phyloP scores from a whole-genome alignment of 2,329 filamentous ascomycete genomes.

The Didymella lethalis region DNA sequence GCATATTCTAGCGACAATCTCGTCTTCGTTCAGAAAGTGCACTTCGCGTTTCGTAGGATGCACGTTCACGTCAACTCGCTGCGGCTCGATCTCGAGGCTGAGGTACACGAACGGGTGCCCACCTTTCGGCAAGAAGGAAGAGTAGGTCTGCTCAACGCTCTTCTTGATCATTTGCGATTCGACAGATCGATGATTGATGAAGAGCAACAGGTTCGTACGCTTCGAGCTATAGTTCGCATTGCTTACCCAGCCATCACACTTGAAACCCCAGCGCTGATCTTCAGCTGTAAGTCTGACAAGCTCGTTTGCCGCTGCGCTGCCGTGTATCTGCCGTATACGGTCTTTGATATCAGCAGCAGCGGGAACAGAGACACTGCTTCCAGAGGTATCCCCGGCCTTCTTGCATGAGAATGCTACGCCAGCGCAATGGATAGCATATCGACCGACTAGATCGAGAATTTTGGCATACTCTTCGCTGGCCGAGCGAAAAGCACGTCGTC shows the following conservation, averaged over 20 bases:
- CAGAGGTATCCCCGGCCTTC: conserved; percentile 88
- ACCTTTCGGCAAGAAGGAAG: conserved; percentile 86
- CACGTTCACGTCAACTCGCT: conserved; percentile 93
- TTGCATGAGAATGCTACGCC: conserved; percentile 97
- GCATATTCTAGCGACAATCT: conserved; percentile 88
- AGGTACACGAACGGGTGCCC: conserved; percentile 95
- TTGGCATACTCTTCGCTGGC: conserved; percentile 96
- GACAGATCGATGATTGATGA: conserved; percentile 95
- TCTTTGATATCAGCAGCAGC: conserved; percentile 76
- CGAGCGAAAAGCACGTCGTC: conserved; percentile 88
- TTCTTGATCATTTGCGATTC: conserved; percentile 90
- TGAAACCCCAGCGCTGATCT: conserved; percentile 84
- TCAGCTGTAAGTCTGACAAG: conserved; percentile 76
- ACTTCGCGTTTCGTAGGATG: conserved; percentile 97
- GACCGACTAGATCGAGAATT: conserved; percentile 92
- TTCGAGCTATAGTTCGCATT: conserved; percentile 97
- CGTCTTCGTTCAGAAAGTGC: conserved; percentile 96
- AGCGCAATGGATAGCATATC: conserved; percentile 89
- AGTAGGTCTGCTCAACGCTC: conserved; percentile 88
- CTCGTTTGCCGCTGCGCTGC: conserved; percentile 84
- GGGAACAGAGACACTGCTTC: conserved; percentile 77
- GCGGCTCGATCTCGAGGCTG: conserved; percentile 89
- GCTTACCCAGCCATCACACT: conserved; percentile 79
- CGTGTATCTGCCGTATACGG: conserved; percentile 89
- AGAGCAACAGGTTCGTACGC: conserved; percentile 83